These are phyloP conservation scores for Colletotrichum orchidophilum DNA, from an alignment of 2,329 filamentous ascomycete genomes.

Conservation along the genomic window DNA sequence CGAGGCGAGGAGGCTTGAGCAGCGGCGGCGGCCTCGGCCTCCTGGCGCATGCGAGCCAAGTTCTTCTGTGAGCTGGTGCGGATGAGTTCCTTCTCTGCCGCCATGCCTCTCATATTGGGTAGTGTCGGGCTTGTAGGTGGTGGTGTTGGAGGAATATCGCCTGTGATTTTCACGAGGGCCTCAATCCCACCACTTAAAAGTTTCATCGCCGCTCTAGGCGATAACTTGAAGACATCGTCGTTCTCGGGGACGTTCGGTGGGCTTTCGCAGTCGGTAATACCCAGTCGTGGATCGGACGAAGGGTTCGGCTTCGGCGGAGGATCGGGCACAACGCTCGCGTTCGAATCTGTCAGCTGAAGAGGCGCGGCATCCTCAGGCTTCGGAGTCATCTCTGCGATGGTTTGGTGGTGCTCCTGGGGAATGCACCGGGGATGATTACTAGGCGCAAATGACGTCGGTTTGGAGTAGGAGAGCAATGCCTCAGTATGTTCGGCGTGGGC, in stretches of 20 bases:
- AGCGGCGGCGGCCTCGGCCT: conserved; percentile 42
- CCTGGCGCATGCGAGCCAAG: conserved; percentile 54
- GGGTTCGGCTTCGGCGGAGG: conserved; percentile 55
- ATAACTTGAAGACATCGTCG: conserved; percentile 78
- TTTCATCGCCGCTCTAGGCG: conserved; percentile 79
- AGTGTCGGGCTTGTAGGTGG: conserved; percentile 70
- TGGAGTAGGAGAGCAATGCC: not conserved
- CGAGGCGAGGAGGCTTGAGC: conserved; percentile 5
- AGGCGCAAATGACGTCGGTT: not conserved
- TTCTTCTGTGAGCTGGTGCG: conserved; percentile 66
- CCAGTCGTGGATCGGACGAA: conserved; percentile 48
- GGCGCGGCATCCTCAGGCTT: conserved; percentile 32
- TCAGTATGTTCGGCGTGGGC: not conserved
- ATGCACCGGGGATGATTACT: not conserved
- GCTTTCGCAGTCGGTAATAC: conserved; percentile 37
- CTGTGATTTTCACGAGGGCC: conserved; percentile 75
- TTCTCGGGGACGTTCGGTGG: conserved; percentile 44
- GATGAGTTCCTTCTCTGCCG: conserved; percentile 69
- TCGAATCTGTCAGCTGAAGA: conserved; percentile 29
- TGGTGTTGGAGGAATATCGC: conserved; percentile 84
- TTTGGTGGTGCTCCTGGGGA: not conserved
- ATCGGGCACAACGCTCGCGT: conserved; percentile 40
- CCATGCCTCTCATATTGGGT: conserved; percentile 72
- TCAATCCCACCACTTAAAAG: conserved; percentile 80
- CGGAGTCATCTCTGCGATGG: conserved; percentile 7